Evolutionary conservation across 805 yeast species (phyloP), one percentile per base, ranked within the genome.

Genomic region (Candida silvicultrix): DNA sequence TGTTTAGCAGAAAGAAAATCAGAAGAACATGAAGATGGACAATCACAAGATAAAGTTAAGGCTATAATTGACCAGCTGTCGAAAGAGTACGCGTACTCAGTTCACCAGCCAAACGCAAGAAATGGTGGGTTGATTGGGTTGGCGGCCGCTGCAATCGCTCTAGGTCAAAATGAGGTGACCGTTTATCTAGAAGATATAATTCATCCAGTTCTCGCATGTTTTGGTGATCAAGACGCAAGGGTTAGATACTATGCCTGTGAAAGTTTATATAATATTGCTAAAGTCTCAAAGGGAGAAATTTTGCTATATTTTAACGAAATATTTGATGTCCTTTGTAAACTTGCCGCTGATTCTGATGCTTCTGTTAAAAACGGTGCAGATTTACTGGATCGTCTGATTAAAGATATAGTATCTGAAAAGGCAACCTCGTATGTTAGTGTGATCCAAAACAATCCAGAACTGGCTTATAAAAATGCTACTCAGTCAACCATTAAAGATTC

Each of bases 201-300:
- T 51, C 94, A 88, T 50, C 97, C 99, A 0, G 96, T 94, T 14
- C 71, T 94, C 55, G 92, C 97, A 0, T 92, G 97, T 48, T 94
- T 94, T 63, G 92, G 95, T 42, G 99, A 94, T 59, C 96, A 94
- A 49, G 97, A 94, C 63, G 92, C 96, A n/a, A 79, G 95, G 54
- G 99, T 94, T 9, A 74, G 99, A 45, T 94, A 94, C 59, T 94
- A 89, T 63, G 97, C 99, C 0, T 94, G 98, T 68, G 99, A 94
- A 60, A 85, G 95, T 41, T 72, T 94, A 49, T 94, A 94, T 66
- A 94, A 94, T 65, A 90, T 94, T 40, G 96, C 98, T 41, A 94
- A 94, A 60, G 95, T 94, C 19, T 96, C 98, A 4, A 81, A 95
- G 54, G 98, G 98, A 25, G 98, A 94, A 65, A 87, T 94, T 20